Base-by-base conservation (phyloP, 371 early-diverging fungal genomes). In the Rhizopus stolonifer region DNA sequence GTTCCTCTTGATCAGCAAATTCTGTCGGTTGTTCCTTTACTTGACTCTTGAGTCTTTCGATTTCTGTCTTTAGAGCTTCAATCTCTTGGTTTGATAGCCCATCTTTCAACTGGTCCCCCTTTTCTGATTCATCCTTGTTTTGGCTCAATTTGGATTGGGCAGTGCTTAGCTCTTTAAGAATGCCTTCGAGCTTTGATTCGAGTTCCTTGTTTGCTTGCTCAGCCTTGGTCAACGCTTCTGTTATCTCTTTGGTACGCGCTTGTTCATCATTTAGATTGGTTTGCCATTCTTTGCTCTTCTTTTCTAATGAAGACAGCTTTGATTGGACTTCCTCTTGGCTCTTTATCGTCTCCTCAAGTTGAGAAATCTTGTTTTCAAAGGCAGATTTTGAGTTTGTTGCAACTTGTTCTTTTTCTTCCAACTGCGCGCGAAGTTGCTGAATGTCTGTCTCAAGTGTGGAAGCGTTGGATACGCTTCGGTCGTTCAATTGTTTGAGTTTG, bases 131-230 rank as follows among this genome's bases (percentile, higher is more conserved):
- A 10, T 7, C 7, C 7, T 10, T 4, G 31, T 4, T 29, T 29
- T 32, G 58, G 29, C 45, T 54, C 38, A 4, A 49, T 49, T 9
- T 54, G 38, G 31, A 10, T 10, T 29, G 31, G n/a, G n/a, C n/a
- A n/a, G n/a, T n/a, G n/a, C n/a, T n/a, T n/a, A n/a, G n/a, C n/a
- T n/a, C n/a, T n/a, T n/a, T n/a, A 11, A 13, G 29, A 6, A 18
- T 26, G 26, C 34, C 18, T 11, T 47, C 32, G 2, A 55, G 4
- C 31, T 47, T 29, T 19, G 19, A 46, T 25, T 32, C 33, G 2
- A 52, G 9, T 8, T 47, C 56, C 6, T 52, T 52, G 3, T 59
- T 52, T 14, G 24, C 15, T 9, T 21, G 45, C 18, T 48, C 53
- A 2, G 18, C 14, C 13, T 48, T 13, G 9, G 33, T 15, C 14